Evolutionary conservation across 2,329 filamentous ascomycete species (phyloP), one percentile per base, ranked within the genome.

Genomic region (Colletotrichum neosansevieriae): DNA sequence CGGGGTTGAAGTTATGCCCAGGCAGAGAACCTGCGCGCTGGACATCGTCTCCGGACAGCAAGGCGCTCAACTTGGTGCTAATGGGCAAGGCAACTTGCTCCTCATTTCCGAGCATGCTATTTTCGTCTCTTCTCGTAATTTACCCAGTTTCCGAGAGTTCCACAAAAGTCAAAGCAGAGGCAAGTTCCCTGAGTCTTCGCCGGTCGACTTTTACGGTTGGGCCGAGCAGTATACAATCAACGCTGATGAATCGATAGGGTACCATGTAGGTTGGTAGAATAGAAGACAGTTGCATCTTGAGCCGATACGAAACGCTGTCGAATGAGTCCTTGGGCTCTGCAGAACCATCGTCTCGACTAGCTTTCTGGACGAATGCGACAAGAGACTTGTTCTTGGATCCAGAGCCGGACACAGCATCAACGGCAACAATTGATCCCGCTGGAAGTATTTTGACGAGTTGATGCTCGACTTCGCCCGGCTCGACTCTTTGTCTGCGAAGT

Each of bases 401-500:
- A 19, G 24, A 34, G 12, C 56, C n/a, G 3, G 13, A 21, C 21
- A 69, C 4, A 10, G 60, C 51, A 29, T 67, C 64, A 6, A 67
- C 64, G 12, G 32, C 59, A n/a, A 58, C 65, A 11, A 17, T 12
- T 6, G 59, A 63, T 10, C 15, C 38, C 3, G 38, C 6, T 3
- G 64, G 54, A 1, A 65, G 50, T 2, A 59, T n/a, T 21, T 50
- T 38, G 6, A 62, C 59, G 15, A 75, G 58, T 11, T 69, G 71
- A 19, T 75, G 67, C 69, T 79, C 76, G 6, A 79, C 73, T 42
- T 79, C 77, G 1, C 72, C 76, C 0, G 76, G 71, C 47, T 79
- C 77, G 6, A 78, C 71, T 12, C 77, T 73, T 19, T 79, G 76
- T 6, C 77, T 77, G n/a, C 73, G 73, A 4, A 79, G 72, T 70